Conservation (phyloP, 1,284 basidiomycete genomes). For the Microbotryum silenes-acaulis region DNA sequence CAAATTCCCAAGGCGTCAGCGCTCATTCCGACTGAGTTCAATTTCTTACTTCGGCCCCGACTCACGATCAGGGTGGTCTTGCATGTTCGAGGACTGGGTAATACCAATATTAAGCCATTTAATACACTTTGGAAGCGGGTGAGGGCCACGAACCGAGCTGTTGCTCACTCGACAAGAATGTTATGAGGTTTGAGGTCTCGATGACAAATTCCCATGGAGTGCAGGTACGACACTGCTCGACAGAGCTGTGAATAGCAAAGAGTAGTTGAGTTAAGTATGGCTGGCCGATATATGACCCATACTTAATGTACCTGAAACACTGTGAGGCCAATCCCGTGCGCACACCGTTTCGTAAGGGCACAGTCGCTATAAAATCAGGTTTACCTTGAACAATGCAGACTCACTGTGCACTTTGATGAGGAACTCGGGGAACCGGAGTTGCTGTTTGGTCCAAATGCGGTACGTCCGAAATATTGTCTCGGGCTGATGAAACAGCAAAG, state of each 20-base stretch:
- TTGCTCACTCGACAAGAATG: conserved; percentile 50
- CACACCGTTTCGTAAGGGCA: neutral
- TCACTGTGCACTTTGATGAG: conserved; percentile 65
- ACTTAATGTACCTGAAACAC: neutral
- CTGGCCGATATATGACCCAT: too few relatives aligned
- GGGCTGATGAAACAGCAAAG: conserved; percentile 45
- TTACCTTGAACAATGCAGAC: neutral
- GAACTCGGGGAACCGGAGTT: conserved; percentile 96
- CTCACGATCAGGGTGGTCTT: conserved; percentile 42
- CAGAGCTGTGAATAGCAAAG: conserved; percentile 54
- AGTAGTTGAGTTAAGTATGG: neutral
- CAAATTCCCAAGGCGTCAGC: neutral
- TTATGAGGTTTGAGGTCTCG: conserved; percentile 99
- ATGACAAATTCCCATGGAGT: conserved; percentile 68
- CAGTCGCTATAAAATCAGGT: neutral
- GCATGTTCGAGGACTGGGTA: conserved; percentile 65
- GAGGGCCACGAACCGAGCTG: too few relatives aligned
- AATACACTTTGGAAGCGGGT: too few relatives aligned
- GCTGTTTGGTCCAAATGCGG: conserved; percentile 78
- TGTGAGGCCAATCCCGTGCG: too few relatives aligned
- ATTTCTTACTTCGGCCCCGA: too few relatives aligned
- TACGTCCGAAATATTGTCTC: conserved; percentile 96
- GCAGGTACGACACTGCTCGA: conserved; percentile 92
- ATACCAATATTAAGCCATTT: too few relatives aligned
- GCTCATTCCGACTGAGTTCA: neutral